A percentile compares a stretch with the other conserved stretches of the same genome.
These are phyloP conservation scores for Ceriops tagal DNA, from an alignment of 345 rosid species.

Conservation along the genomic window DNA sequence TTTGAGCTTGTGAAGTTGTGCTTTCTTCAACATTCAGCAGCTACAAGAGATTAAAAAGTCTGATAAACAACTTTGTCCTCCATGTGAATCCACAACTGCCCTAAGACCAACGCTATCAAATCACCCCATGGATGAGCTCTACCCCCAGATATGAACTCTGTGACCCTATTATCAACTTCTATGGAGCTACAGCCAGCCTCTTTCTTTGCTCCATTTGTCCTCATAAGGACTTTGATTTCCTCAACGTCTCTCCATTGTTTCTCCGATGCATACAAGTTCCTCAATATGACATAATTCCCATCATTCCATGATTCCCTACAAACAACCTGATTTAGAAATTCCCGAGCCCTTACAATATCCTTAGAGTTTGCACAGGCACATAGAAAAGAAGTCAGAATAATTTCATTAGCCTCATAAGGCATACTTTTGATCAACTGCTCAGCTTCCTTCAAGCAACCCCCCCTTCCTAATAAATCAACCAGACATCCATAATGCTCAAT, in stretches of 20 bases:
- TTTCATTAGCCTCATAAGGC: slow-evolving; percentile 63
- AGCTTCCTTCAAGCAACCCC: slow-evolving; percentile 61
- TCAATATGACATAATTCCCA: slow-evolving; percentile 56
- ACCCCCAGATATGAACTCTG: slow-evolving; percentile 63
- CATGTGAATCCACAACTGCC: slow-evolving; percentile 47
- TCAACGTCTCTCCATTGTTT: slow-evolving; percentile 59
- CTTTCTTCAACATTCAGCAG: not conserved
- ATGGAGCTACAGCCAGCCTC: slow-evolving; percentile 69
- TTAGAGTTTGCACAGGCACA: slow-evolving; percentile 59
- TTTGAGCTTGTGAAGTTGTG: too few relatives aligned
- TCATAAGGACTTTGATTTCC: slow-evolving; percentile 55
- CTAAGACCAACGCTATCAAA: slow-evolving; percentile 30
- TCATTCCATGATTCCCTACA: slow-evolving; percentile 50
- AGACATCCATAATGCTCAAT: slow-evolving; percentile 77
- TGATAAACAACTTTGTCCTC: slow-evolving; percentile 9
- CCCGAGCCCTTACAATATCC: slow-evolving; percentile 52
- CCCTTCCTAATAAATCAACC: slow-evolving; percentile 67
- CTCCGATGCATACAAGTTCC: slow-evolving; percentile 64
- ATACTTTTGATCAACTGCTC: slow-evolving; percentile 53
- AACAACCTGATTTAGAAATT: slow-evolving; percentile 34
- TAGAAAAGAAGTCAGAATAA: slow-evolving; percentile 63
- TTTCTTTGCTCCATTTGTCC: slow-evolving; percentile 54
- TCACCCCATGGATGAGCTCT: slow-evolving; percentile 39
- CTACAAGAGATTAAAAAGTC: slow-evolving; percentile 2
- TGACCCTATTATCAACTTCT: slow-evolving; percentile 50